Conservation (phyloP, 768 basidiomycete genomes). For the Boletus vinaceobasis region DNA sequence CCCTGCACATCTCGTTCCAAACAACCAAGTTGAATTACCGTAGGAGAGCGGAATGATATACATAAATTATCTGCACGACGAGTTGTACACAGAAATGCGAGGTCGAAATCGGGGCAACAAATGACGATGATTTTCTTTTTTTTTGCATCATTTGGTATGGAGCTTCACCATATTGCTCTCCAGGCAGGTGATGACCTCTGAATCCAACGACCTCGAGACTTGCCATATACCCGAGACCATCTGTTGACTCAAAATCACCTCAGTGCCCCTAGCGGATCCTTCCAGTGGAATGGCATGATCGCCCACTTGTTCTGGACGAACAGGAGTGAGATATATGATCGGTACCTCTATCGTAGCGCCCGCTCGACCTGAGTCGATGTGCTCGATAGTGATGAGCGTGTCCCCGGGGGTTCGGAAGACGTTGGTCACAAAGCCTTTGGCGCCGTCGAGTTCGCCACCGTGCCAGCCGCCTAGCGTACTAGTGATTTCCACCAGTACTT, state of each 20-base stretch:
- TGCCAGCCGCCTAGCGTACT: constrained; percentile 25
- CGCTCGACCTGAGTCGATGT: constrained; percentile 31
- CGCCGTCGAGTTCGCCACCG: constrained; percentile 28
- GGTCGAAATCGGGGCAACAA: not conserved
- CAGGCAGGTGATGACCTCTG: constrained; percentile 6
- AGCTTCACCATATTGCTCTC: constrained; percentile 28
- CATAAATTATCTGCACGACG: not conserved
- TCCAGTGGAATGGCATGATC: constrained; percentile 51
- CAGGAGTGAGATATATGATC: constrained; percentile 40
- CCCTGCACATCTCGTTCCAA: too few species aligned
- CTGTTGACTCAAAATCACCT: constrained; percentile 43
- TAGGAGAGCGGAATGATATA: not conserved
- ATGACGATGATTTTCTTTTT: not conserved
- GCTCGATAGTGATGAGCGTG: constrained; percentile 26
- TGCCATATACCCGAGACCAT: constrained; percentile 29
- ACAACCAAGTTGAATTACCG: not conserved
- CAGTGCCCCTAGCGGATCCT: constrained; percentile 40
- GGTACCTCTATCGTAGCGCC: constrained; percentile 37
- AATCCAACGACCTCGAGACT: constrained; percentile 19
- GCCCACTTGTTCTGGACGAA: constrained; percentile 36
- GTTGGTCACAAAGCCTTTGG: constrained; percentile 27
- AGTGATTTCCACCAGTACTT: constrained; percentile 28
- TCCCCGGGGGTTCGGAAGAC: constrained; percentile 28
- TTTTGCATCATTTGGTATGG: constrained; percentile 15
- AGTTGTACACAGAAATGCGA: constrained; percentile 6